Percentiles rank a stretch among this genome's conserved stretches.
Evolutionary conservation across 805 yeast species (phyloP).

Genomic region (Kodamaea kakaduensis): DNA sequence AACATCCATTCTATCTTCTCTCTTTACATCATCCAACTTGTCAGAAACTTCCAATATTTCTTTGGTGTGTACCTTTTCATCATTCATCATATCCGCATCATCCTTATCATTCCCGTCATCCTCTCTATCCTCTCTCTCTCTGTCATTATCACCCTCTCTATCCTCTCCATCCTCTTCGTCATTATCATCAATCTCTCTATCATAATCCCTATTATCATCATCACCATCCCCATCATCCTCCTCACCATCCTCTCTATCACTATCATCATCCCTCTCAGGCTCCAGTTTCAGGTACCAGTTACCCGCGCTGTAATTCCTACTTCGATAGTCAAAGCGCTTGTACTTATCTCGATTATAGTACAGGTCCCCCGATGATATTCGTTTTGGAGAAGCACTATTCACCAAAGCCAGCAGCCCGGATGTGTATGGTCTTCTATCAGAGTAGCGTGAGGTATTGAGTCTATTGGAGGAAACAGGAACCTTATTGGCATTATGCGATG

Average conservation of each 20-base stretch:
- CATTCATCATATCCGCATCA: too few relatives aligned
- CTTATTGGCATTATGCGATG: constrained; percentile 12
- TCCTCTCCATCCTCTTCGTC: constrained; percentile 2
- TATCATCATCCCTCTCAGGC: constrained; percentile 5
- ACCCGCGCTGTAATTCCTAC: constrained; percentile 8
- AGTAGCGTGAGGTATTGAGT: constrained; percentile 17
- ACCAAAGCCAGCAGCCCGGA: constrained; percentile 18
- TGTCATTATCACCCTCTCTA: not conserved
- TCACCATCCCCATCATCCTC: constrained; percentile 6
- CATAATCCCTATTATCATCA: constrained; percentile 4
- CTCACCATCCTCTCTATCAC: constrained; percentile 4
- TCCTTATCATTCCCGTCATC: constrained; percentile 4
- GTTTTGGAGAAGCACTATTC: constrained; percentile 14
- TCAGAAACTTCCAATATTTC: too few relatives aligned
- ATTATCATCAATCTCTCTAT: constrained; percentile 6
- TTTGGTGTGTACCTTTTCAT: too few relatives aligned
- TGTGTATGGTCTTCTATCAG: constrained; percentile 13
- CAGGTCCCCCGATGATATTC: constrained; percentile 20
- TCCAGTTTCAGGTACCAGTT: constrained; percentile 4
- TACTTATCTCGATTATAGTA: constrained; percentile 19
- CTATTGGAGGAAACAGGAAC: constrained; percentile 16
- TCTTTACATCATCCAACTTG: too few relatives aligned
- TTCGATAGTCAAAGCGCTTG: constrained; percentile 7
- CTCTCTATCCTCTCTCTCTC: constrained; percentile 1
- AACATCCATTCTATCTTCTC: constrained; percentile 2